Base-by-base conservation (phyloP, 1,284 basidiomycete genomes). In the Trichosporon asahii region DNA sequence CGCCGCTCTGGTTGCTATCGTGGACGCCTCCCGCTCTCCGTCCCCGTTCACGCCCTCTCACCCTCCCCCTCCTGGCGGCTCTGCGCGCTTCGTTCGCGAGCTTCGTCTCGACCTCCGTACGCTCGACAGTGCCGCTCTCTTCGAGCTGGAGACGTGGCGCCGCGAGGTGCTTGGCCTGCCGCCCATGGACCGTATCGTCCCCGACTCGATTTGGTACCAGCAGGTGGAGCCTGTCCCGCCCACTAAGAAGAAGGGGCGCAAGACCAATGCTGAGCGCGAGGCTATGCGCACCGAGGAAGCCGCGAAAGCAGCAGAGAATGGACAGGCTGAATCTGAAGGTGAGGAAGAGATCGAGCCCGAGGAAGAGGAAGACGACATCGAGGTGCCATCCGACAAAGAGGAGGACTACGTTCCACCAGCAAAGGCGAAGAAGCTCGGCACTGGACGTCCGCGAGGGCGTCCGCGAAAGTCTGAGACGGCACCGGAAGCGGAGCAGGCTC, bases 141-240 rank as follows among this genome's bases (percentile, higher is more conserved):
- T 79, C 65, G 72, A 75, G 0, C 73, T 82, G 14, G 80, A 82
- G 64, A 70, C 69, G 9, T 82, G 80, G 80, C 73, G 80, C 15
- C 72, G 80, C 15, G 72, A 78, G 61, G 60, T 72, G 1, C 66
- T 81, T 11, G 74, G 73, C 7, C 61, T 81, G 12, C 70, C 71
- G 21, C 75, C 73, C 21, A 67, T 78, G 23, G 73, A 71, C 37
- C 69, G 75, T 68, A 68, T 73, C n/a, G 67, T 68, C 33, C 78
- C 78, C 5, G 65, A 67, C 46, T 71, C 69, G 1, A 74, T 70
- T 8, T 74, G 73, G 73, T 76, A 74, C 65, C 33, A 66, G 49
- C 66, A 65, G 57, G 61, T 63, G 12, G n/a, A 68, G 49, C 35
- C 49, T 2, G 23, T 7, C 2, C 66, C 35, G 9, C 5, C 63